Base-by-base conservation (phyloP, 2,329 filamentous ascomycete species). In the Graphilbum sp. region DNA sequence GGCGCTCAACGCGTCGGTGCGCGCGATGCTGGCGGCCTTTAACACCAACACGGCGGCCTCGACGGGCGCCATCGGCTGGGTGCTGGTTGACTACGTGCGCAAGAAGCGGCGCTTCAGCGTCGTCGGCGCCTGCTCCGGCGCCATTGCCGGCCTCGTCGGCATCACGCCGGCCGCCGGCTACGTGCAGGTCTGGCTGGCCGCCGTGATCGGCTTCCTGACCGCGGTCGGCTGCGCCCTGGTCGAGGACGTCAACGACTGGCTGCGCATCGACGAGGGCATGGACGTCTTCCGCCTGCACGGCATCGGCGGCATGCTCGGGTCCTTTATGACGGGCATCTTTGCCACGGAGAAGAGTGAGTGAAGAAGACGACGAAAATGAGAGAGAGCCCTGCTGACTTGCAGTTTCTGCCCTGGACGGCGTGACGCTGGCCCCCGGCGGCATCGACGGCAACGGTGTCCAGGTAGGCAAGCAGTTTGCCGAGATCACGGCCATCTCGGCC, bases 231-330 rank as follows among this genome's bases (percentile, higher is more conserved):
- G 63, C 43, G 64, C 63, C 41, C 64, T 62, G 40, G 52, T 60
- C 11, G 62, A 61, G 38, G 57, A 62, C 39, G 50, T 64, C 45
- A 72, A 72, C 46, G 56, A 70, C 36, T 55, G 68, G 42, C 52
- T 73, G 5, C 57, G 58, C 9, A 60, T 74, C 11, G 71, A 75
- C 41, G 70, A 74, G 34, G 67, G 68, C 3, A 59, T 75, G 37
- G 69, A 74, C 41, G 69, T 75, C 36, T 75, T 73, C 42, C 67
- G 67, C 23, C 63, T 75, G 21, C 71, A 75, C 47, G 69, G 69
- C 16, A 54, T 75, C 2, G 70, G 70, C n/a, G 71, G 71, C 11
- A 62, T 67, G 43, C 60, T 74, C 1, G 71, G 70, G 15, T 63
- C 67, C 25, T 58, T 75, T 35, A 48, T 74, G 16, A 74, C 70